Evolutionary conservation across 2,329 filamentous ascomycete species (phyloP).

Genomic region (Fusarium sp.): DNA sequence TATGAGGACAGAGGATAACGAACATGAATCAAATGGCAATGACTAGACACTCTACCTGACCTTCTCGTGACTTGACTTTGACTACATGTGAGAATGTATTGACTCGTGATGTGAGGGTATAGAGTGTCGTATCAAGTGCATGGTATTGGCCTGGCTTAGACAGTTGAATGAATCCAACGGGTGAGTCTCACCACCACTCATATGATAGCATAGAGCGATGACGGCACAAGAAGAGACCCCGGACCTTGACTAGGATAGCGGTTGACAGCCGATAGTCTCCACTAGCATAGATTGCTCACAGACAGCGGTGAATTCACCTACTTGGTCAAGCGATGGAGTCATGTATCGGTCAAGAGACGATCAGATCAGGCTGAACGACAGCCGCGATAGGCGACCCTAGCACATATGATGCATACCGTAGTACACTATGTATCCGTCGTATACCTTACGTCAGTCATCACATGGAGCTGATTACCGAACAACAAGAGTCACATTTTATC

Average conservation of each 20-base stretch:
- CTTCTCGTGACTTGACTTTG: neutral
- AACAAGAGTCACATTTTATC: neutral
- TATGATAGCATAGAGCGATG: neutral
- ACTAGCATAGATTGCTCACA: neutral
- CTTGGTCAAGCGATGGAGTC: conserved; percentile 1
- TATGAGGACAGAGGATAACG: neutral
- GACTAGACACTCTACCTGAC: neutral
- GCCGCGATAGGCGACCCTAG: conserved; percentile 11
- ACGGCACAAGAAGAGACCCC: neutral
- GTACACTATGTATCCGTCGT: neutral
- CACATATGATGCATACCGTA: neutral
- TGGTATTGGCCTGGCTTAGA: neutral
- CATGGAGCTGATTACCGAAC: neutral
- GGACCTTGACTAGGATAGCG: neutral
- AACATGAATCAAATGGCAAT: neutral
- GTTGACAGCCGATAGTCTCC: conserved; percentile 2
- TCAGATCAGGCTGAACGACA: neutral
- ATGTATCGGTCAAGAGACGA: neutral
- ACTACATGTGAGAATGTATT: neutral
- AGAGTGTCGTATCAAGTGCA: neutral
- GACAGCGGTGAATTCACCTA: conserved; percentile 1
- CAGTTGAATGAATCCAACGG: neutral
- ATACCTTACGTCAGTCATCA: conserved; percentile 9
- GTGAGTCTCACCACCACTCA: neutral
- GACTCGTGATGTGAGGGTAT: neutral